phyloP scores from a whole-genome alignment of 208 protist species.

The Wallacemonas sp. region DNA sequence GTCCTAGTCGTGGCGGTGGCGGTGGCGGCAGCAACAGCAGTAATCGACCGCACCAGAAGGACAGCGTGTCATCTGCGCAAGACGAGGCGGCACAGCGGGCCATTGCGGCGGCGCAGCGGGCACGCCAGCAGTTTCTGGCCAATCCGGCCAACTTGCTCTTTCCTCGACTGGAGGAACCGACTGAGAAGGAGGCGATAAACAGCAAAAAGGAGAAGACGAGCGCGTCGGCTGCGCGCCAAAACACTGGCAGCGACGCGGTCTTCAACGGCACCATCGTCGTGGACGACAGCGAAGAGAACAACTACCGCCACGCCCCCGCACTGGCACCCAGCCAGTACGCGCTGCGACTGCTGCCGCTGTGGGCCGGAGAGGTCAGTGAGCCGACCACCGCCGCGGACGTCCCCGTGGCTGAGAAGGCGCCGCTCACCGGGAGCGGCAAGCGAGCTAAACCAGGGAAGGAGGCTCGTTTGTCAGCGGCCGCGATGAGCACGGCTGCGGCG shows the following conservation, averaged over 20 bases:
- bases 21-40: no score
- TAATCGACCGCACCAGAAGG: conserved; percentile 6
- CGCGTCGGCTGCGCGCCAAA: not conserved
- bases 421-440: not conserved
- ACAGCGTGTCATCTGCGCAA: not conserved
- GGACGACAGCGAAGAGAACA: conserved; percentile 38
- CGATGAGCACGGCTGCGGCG: not conserved
- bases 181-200: conserved; percentile 8
- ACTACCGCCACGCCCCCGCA: conserved; percentile 45
- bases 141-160: conserved; percentile 62
- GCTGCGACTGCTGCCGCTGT: conserved; percentile 41
- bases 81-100: conserved; percentile 23
- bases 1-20: not conserved
- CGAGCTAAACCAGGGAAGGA: conserved; percentile 1
- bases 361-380: conserved; percentile 21
- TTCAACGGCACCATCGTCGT: conserved; percentile 24
- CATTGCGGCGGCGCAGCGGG: conserved; percentile 39
- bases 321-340: conserved; percentile 37
- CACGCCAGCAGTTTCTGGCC: conserved; percentile 52
- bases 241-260: not conserved
- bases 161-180: conserved; percentile 27
- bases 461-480: not conserved
- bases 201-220: conserved; percentile 4
- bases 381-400: not conserved
- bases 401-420: not conserved